phyloP scores from a whole-genome alignment of 164 flowering plant genomes.

The Santalum album region DNA sequence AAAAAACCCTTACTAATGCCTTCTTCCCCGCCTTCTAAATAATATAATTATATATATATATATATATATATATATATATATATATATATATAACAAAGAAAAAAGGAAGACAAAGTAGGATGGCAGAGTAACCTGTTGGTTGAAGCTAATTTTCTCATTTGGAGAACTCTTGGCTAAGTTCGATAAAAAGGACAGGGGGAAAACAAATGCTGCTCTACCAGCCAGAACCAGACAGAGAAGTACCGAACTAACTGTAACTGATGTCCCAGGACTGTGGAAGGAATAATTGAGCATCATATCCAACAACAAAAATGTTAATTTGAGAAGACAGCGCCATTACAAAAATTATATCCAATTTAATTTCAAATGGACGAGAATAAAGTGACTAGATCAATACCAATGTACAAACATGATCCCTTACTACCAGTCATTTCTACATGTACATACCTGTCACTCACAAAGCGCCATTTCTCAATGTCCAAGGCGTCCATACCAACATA shows the following conservation, averaged over 20 bases:
- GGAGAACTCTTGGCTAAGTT: slow-evolving; percentile 38
- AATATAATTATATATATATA: too few relatives aligned
- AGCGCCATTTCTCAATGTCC: slow-evolving; percentile 83
- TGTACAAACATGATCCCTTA: too few relatives aligned
- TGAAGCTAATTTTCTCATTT: slow-evolving; percentile 29
- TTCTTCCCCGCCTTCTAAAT: too few relatives aligned
- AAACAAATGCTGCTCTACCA: slow-evolving; percentile 73
- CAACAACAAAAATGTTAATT: background rate
- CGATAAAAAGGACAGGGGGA: slow-evolving; percentile 47
- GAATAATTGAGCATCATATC: background rate
- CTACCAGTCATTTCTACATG: background rate
- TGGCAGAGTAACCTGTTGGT: slow-evolving; percentile 34
- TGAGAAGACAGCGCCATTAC: background rate
- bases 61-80: too few relatives aligned
- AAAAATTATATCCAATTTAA: background rate
- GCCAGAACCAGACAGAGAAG: slow-evolving; percentile 35
- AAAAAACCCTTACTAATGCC: too few relatives aligned
- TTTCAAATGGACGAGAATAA: too few relatives aligned
- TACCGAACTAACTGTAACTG: slow-evolving; percentile 40
- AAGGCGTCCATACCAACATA: slow-evolving; percentile 95
- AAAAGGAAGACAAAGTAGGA: background rate
- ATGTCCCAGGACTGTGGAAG: slow-evolving; percentile 48
- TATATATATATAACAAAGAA: too few relatives aligned
- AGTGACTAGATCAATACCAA: too few relatives aligned
- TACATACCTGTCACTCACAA: slow-evolving; percentile 45